Percentiles rank a stretch among this genome's conserved stretches.
phyloP scores from a whole-genome alignment of 2,329 filamentous ascomycete genomes.

The Alternaria triticimaculans region DNA sequence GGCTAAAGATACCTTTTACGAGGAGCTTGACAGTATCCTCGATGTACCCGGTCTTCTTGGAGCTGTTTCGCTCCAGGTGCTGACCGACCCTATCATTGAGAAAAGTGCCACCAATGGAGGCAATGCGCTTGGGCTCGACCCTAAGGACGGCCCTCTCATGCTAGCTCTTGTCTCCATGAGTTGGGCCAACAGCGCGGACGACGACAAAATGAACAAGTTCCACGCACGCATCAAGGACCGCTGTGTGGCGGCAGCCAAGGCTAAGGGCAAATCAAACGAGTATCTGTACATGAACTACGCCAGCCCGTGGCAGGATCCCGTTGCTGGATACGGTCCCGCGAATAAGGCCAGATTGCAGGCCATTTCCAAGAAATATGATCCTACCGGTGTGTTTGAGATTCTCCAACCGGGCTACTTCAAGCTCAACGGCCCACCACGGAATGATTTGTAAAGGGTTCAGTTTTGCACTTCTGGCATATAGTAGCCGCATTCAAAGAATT shows the following conservation, averaged over 20 bases:
- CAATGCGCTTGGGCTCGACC: constrained; percentile 39
- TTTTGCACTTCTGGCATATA: neutral
- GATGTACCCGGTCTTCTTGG: constrained; percentile 28
- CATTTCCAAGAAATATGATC: constrained; percentile 29
- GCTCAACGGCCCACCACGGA: constrained; percentile 22
- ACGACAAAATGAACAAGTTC: constrained; percentile 27
- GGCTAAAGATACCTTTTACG: constrained; percentile 33
- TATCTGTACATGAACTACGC: constrained; percentile 59
- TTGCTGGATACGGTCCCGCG: constrained; percentile 51
- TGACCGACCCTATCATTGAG: constrained; percentile 31
- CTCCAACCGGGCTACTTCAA: constrained; percentile 33
- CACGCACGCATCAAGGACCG: constrained; percentile 23
- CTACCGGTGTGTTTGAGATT: constrained; percentile 25
- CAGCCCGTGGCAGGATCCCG: constrained; percentile 50
- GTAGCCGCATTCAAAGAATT: neutral
- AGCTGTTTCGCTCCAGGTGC: constrained; percentile 33
- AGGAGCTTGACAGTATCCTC: constrained; percentile 23
- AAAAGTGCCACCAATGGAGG: constrained; percentile 20
- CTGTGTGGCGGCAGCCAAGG: constrained; percentile 9
- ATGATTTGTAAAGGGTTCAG: neutral
- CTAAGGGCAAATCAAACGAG: constrained; percentile 4
- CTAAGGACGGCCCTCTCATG: constrained; percentile 27
- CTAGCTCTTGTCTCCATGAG: constrained; percentile 21
- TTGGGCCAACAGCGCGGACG: constrained; percentile 33
- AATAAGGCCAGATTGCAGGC: constrained; percentile 39